These are phyloP conservation scores for Xerocomellus chrysenteron DNA, from an alignment of 768 basidiomycete species.

Conservation along the genomic window DNA sequence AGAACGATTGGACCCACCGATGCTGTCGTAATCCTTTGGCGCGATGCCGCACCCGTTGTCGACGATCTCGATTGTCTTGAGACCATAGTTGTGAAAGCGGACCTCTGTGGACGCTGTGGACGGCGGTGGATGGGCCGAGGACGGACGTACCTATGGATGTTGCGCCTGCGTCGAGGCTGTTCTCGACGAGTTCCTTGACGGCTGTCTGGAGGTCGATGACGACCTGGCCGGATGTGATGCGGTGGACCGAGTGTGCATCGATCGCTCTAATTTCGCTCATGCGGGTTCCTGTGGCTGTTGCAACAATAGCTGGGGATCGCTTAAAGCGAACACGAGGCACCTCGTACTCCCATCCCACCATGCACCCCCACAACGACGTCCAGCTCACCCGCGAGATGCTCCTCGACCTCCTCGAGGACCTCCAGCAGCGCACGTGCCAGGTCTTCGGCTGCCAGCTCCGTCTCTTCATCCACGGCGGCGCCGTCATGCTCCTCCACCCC, in stretches of 20 bases:
- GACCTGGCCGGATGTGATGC: slow-evolving; percentile 93
- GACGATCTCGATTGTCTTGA: slow-evolving; percentile 79
- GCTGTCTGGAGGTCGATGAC: slow-evolving; percentile 91
- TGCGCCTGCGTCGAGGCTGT: slow-evolving; percentile 90
- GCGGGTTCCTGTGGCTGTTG: slow-evolving; percentile 2
- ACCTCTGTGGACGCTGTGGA: slow-evolving; percentile 57
- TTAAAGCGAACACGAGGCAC: slow-evolving; percentile 3
- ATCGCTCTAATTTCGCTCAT: slow-evolving; percentile 51
- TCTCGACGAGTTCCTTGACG: slow-evolving; percentile 96
- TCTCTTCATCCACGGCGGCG: slow-evolving; percentile 70
- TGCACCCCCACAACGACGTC: slow-evolving; percentile 36
- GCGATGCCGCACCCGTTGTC: slow-evolving; percentile 92
- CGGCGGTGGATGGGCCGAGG: not conserved
- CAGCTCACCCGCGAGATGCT: slow-evolving; percentile 37
- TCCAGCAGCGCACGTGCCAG: slow-evolving; percentile 48
- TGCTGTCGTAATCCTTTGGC: slow-evolving; percentile 68
- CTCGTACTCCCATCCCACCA: not conserved
- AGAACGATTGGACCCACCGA: slow-evolving; percentile 54
- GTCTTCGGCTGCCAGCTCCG: slow-evolving; percentile 54
- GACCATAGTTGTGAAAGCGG: slow-evolving; percentile 83
- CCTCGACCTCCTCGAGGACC: slow-evolving; percentile 44
- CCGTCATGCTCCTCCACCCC: slow-evolving; percentile 69
- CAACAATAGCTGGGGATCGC: not conserved
- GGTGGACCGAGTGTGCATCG: slow-evolving; percentile 75
- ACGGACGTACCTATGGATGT: slow-evolving; percentile 70